phyloP scores from a whole-genome alignment of 2,329 filamentous ascomycete species.

The Beauveria sp. region DNA sequence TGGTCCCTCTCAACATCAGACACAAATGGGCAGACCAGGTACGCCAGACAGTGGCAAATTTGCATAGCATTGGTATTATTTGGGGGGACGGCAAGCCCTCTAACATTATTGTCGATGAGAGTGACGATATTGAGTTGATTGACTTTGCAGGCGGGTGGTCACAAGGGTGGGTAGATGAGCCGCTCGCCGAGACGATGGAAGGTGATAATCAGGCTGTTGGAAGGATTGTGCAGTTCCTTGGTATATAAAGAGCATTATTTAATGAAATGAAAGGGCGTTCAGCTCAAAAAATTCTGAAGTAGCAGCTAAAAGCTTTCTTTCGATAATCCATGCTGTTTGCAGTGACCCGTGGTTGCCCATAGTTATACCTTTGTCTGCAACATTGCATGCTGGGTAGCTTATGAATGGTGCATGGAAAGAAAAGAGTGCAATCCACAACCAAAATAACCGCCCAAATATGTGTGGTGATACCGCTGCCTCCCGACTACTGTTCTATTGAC shows the following conservation, averaged over 20 bases:
- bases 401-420: too few species aligned
- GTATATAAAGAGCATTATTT: background rate
- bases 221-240: constrained; percentile 11
- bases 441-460: too few species aligned
- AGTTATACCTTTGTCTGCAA: too few species aligned
- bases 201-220: constrained; percentile 13
- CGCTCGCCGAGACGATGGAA: constrained; percentile 8
- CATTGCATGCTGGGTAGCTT: too few species aligned
- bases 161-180: constrained; percentile 13
- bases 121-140: constrained; percentile 13
- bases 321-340: too few species aligned
- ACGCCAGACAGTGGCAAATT: constrained; percentile 10
- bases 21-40: constrained; percentile 12
- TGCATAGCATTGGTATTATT: constrained; percentile 12
- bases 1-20: background rate
- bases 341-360: too few species aligned
- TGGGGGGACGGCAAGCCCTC: constrained; percentile 15
- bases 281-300: too few species aligned
- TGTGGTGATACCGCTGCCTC: too few species aligned
- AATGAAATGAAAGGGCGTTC: too few species aligned
- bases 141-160: constrained; percentile 14
- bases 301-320: too few species aligned
- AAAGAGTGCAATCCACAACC: too few species aligned
- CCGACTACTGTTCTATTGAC: too few species aligned
- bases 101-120: constrained; percentile 14